Evolutionary conservation across 805 yeast species (phyloP).

Genomic region (Starmerella tilneyi): DNA sequence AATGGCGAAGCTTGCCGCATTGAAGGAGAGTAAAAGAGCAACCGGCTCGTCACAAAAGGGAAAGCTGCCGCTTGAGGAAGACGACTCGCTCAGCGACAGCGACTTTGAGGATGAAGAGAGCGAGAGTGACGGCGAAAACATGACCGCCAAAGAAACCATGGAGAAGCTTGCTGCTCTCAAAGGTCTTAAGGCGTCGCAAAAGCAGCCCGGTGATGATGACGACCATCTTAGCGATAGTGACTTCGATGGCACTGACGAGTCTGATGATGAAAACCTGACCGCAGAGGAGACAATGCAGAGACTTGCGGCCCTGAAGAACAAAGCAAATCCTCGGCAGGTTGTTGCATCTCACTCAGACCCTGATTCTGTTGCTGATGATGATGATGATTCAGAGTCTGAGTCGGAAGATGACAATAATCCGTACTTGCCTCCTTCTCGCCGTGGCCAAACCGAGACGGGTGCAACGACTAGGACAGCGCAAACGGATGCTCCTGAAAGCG

Average conservation of each 20-base stretch:
- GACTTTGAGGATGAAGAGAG: constrained; percentile 23
- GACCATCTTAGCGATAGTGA: constrained; percentile 7
- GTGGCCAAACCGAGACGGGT: constrained; percentile 36
- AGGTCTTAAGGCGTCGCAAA: constrained; percentile 8
- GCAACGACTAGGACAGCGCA: constrained; percentile 36
- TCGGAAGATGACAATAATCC: constrained; percentile 29
- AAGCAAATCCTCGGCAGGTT: too few species aligned
- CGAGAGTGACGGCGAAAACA: not conserved
- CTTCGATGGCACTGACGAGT: not conserved
- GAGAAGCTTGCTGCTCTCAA: constrained; percentile 26
- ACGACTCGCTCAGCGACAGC: constrained; percentile 20
- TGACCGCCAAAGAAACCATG: constrained; percentile 26
- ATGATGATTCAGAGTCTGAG: constrained; percentile 18
- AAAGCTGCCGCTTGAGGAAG: not conserved
- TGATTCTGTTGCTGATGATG: constrained; percentile 11
- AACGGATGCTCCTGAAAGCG: constrained; percentile 24
- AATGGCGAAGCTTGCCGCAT: constrained; percentile 21
- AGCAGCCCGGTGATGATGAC: not conserved
- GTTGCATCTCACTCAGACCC: too few species aligned
- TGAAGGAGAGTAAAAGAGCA: constrained; percentile 8
- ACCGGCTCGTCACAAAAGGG: not conserved
- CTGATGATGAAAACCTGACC: constrained; percentile 15
- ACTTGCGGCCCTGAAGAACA: constrained; percentile 24
- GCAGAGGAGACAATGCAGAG: constrained; percentile 26
- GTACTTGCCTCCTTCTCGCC: constrained; percentile 81